phyloP scores from a whole-genome alignment of 1,139 yeast species.

The Geotrichum carabidarum region DNA sequence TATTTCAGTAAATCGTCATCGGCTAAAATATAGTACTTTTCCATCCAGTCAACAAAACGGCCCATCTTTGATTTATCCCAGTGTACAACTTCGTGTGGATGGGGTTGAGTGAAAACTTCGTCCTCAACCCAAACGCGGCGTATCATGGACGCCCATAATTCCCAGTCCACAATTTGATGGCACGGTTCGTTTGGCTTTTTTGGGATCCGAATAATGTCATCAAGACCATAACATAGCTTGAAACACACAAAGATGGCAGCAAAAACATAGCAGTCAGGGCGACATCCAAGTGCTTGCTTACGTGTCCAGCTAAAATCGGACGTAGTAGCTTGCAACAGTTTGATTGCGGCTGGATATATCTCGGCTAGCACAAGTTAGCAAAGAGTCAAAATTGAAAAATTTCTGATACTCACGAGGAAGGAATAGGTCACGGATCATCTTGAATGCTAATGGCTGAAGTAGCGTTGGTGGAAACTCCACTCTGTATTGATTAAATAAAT shows the following conservation, averaged over 20 bases:
- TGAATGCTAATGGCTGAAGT: constrained; percentile 29
- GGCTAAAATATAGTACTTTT: constrained; percentile 19
- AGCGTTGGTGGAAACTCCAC: constrained; percentile 26
- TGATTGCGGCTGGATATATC: constrained; percentile 24
- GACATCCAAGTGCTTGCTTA: neutral
- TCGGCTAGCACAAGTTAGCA: constrained; percentile 23
- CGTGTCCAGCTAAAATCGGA: neutral
- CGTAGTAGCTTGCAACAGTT: neutral
- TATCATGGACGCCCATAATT: constrained; percentile 35
- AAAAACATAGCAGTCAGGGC: constrained; percentile 3
- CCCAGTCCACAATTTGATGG: constrained; percentile 32
- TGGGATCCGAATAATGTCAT: constrained; percentile 23
- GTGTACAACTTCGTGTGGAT: constrained; percentile 30
- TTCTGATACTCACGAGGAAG: constrained; percentile 30
- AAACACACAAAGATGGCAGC: constrained; percentile 28
- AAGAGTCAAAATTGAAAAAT: constrained; percentile 15
- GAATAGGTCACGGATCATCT: constrained; percentile 32
- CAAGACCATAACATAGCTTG: constrained; percentile 37
- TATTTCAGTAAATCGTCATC: neutral
- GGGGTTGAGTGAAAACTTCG: constrained; percentile 27
- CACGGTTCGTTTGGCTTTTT: constrained; percentile 22
- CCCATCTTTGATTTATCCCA: constrained; percentile 32
- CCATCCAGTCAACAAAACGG: constrained; percentile 35
- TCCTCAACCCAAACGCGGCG: constrained; percentile 34
- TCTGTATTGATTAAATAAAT: constrained; percentile 18